Evolutionary conservation across 192 early-diverging fungal species (phyloP).

Genomic region (Backusella psychrophila): DNA sequence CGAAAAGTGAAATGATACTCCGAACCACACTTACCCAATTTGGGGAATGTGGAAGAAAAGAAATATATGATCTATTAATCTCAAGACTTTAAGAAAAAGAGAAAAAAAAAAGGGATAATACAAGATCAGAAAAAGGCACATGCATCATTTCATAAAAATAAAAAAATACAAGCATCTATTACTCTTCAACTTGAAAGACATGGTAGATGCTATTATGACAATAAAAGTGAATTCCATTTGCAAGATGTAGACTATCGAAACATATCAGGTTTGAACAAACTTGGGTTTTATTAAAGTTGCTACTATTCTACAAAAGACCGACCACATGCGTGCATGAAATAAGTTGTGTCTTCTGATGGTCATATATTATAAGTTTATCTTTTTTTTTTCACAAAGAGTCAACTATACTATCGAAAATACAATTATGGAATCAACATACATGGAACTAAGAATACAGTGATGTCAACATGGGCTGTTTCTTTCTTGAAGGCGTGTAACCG

Average conservation of each 20-base stretch:
- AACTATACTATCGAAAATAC: not conserved
- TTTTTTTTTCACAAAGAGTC: not conserved
- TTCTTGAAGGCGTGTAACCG: not conserved
- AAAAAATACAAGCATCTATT: not conserved
- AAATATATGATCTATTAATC: too few relatives aligned
- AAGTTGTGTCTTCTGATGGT: not conserved
- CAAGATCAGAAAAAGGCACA: too few relatives aligned
- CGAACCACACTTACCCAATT: not conserved
- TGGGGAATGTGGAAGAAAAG: not conserved
- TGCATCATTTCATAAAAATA: not conserved
- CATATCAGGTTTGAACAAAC: not conserved
- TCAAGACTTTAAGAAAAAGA: too few relatives aligned
- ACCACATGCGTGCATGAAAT: not conserved
- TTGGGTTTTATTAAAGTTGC: not conserved
- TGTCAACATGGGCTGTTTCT: not conserved
- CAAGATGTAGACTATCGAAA: not conserved
- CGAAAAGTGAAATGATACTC: not conserved
- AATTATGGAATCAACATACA: not conserved
- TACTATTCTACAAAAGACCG: not conserved
- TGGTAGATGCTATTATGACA: too few relatives aligned
- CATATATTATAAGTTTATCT: not conserved
- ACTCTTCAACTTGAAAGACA: not conserved
- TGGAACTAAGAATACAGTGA: not conserved
- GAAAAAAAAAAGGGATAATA: too few relatives aligned
- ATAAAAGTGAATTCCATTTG: too few relatives aligned